These are phyloP conservation scores for Ogataea trehalophila DNA, from an alignment of 805 yeast genomes.

Conservation along the genomic window DNA sequence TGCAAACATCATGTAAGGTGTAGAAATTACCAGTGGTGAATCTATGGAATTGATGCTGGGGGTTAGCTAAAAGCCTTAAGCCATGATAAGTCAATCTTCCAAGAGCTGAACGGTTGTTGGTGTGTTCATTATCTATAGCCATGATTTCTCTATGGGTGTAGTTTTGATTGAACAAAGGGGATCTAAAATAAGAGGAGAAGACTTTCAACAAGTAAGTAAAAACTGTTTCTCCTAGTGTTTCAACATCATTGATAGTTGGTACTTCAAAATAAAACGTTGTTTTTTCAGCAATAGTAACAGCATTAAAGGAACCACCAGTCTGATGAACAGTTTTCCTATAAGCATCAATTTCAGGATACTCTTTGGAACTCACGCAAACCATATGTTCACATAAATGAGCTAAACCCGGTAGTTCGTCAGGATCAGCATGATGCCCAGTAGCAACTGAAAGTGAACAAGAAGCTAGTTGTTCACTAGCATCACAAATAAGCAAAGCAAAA, in stretches of 20 bases:
- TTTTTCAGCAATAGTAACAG: slow-evolving; percentile 63
- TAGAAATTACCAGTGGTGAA: slow-evolving; percentile 61
- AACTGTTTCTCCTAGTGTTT: slow-evolving; percentile 22
- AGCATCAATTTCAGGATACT: slow-evolving; percentile 42
- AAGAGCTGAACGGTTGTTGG: slow-evolving; percentile 39
- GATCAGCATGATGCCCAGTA: slow-evolving; percentile 80
- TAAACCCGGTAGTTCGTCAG: slow-evolving; percentile 63
- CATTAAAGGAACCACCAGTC: slow-evolving; percentile 58
- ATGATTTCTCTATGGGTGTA: slow-evolving; percentile 46
- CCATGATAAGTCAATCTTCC: slow-evolving; percentile 57
- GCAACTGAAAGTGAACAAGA: slow-evolving; percentile 73
- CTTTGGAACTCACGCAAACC: slow-evolving; percentile 51
- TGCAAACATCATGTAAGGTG: slow-evolving; percentile 40
- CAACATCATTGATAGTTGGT: slow-evolving; percentile 34
- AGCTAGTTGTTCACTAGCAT: slow-evolving; percentile 58
- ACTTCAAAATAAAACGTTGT: slow-evolving; percentile 62
- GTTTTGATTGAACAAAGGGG: slow-evolving; percentile 44
- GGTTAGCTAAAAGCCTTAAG: slow-evolving; percentile 43
- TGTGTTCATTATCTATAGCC: slow-evolving; percentile 66
- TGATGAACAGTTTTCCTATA: slow-evolving; percentile 40
- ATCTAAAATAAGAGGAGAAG: slow-evolving; percentile 47
- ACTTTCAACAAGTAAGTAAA: slow-evolving; percentile 43
- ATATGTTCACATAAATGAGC: slow-evolving; percentile 91
- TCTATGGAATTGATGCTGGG: slow-evolving; percentile 48
- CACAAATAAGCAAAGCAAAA: slow-evolving; percentile 64